A percentile compares a stretch with the other conserved stretches of the same genome.
These are phyloP conservation scores for Microdochium nivale DNA, from an alignment of 2,329 filamentous ascomycete genomes.

Conservation along the genomic window DNA sequence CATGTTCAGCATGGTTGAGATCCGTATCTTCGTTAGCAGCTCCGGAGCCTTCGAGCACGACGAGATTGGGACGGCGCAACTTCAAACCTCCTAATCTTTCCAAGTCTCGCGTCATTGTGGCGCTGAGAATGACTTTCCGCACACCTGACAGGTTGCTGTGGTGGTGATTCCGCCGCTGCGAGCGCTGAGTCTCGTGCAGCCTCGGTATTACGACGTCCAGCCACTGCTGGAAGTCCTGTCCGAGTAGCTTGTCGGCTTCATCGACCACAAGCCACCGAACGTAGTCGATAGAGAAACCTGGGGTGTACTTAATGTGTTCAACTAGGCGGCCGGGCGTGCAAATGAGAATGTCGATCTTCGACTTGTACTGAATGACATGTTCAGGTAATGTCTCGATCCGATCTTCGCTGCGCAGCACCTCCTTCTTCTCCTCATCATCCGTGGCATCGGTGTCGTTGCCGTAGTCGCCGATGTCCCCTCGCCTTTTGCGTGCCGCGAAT, in stretches of 20 bases:
- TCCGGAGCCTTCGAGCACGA: constrained; percentile 58
- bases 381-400: constrained; percentile 35
- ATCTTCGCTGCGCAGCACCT: constrained; percentile 17
- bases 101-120: constrained; percentile 83
- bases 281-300: constrained; percentile 69
- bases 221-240: constrained; percentile 92
- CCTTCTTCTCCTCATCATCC: constrained; percentile 18
- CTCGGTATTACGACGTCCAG: constrained; percentile 61
- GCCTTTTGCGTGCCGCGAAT: constrained; percentile 30
- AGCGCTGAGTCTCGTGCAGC: constrained; percentile 38
- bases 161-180: constrained; percentile 43
- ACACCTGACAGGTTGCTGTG: constrained; percentile 46
- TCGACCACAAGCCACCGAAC: constrained; percentile 87
- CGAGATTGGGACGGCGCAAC: constrained; percentile 63
- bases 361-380: constrained; percentile 57
- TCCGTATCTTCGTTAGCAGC: constrained; percentile 18
- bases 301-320: constrained; percentile 79
- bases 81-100: constrained; percentile 68
- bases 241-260: constrained; percentile 85
- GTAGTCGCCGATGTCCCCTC: constrained; percentile 31
- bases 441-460: constrained; percentile 22
- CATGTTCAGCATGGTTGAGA: constrained; percentile 37
- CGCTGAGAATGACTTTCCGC: constrained; percentile 80
- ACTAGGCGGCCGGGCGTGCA: constrained; percentile 89
- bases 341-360: constrained; percentile 79